Percentiles rank a stretch among this genome's conserved stretches.
Conservation (phyloP, 78 protist species). For the Dictyostelium citrinum region DNA sequence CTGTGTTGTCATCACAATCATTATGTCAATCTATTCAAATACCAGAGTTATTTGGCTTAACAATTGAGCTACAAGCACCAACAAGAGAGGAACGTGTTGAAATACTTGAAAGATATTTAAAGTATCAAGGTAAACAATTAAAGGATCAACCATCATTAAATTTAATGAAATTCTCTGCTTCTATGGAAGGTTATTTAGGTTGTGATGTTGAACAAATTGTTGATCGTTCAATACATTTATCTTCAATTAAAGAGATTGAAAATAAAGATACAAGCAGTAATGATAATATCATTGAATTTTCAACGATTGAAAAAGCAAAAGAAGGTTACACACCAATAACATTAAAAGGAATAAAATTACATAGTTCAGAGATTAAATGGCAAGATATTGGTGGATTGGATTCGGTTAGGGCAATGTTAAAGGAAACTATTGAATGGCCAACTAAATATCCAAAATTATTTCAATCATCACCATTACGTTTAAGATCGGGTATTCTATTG, state of each 20-base stretch:
- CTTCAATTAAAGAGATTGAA: conserved; percentile 8
- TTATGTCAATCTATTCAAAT: conserved; percentile 29
- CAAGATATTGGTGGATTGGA: conserved; percentile 79
- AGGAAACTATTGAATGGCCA: conserved; percentile 89
- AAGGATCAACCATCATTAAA: background rate
- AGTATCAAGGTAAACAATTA: background rate
- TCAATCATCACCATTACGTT: conserved; percentile 64
- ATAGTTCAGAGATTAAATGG: conserved; percentile 66
- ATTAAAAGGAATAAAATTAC: conserved; percentile 64
- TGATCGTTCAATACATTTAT: conserved; percentile 29
- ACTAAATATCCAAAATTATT: conserved; percentile 78
- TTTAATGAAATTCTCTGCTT: conserved; percentile 13
- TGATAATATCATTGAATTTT: background rate
- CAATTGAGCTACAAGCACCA: conserved; percentile 47
- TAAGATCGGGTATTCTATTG: conserved; percentile 86
- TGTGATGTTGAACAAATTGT: conserved; percentile 34
- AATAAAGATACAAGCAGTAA: no score
- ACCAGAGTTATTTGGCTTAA: conserved; percentile 40
- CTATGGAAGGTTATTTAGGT: conserved; percentile 55
- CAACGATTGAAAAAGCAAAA: background rate
- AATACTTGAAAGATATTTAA: conserved; percentile 6
- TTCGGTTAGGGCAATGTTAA: conserved; percentile 50
- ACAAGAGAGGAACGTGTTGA: conserved; percentile 54
- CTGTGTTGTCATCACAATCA: conserved; percentile 8
- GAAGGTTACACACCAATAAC: conserved; percentile 67